These are phyloP conservation scores for Pseudocercospora musae DNA, from an alignment of 2,329 filamentous ascomycete species.

Conservation along the genomic window DNA sequence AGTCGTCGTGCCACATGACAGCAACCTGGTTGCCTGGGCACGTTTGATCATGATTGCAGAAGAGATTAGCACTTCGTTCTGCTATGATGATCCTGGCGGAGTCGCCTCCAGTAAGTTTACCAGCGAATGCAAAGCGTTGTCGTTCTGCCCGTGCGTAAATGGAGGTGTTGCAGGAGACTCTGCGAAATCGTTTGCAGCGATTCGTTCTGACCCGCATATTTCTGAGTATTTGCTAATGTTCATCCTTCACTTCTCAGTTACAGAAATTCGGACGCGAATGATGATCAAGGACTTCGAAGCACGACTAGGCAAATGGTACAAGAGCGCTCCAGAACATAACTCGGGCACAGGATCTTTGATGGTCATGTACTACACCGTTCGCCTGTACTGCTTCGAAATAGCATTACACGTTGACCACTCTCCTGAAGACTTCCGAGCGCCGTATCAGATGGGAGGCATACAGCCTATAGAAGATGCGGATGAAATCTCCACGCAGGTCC, in stretches of 20 bases:
- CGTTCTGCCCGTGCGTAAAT: not conserved
- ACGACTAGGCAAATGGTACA: conserved; percentile 59
- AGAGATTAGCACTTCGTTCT: conserved; percentile 64
- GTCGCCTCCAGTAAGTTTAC: conserved; percentile 38
- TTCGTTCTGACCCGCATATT: not conserved
- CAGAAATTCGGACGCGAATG: conserved; percentile 62
- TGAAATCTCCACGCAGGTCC: conserved; percentile 49
- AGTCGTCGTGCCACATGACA: conserved; percentile 56
- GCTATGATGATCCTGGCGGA: conserved; percentile 60
- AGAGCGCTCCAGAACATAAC: conserved; percentile 44
- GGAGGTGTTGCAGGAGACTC: not conserved
- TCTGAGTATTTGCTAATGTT: not conserved
- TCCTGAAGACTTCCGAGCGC: conserved; percentile 50
- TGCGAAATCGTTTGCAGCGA: not conserved
- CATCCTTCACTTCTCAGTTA: conserved; percentile 37
- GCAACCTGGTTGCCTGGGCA: conserved; percentile 57
- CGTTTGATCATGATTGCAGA: conserved; percentile 63
- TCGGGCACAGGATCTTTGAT: conserved; percentile 54
- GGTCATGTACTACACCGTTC: conserved; percentile 63
- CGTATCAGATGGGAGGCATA: conserved; percentile 47
- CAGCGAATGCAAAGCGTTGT: not conserved
- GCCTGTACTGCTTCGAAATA: conserved; percentile 73
- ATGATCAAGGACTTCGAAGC: conserved; percentile 63
- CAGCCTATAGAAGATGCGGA: conserved; percentile 34
- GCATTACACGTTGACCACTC: conserved; percentile 64